phyloP scores from a whole-genome alignment of 2,329 filamentous ascomycete genomes.

The Fusarium sp. region DNA sequence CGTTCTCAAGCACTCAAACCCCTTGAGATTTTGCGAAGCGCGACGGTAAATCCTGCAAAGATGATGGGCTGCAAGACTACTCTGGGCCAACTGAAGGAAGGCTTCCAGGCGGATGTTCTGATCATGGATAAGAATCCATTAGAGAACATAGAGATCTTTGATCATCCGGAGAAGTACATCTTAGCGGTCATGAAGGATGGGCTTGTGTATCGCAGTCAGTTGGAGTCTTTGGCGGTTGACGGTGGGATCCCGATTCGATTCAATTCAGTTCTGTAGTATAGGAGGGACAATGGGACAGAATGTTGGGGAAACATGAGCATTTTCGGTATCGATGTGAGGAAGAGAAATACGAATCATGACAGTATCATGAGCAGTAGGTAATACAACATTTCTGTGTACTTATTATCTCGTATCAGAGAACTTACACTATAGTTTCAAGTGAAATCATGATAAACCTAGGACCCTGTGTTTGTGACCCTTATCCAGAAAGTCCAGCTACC shows the following conservation, averaged over 20 bases:
- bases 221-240: neutral
- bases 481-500: no score
- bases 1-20: neutral
- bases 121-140: neutral
- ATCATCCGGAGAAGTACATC: neutral
- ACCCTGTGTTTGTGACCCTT: no score
- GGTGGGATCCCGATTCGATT: neutral
- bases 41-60: neutral
- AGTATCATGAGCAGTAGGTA: no score
- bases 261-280: neutral
- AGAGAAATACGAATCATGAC: no score
- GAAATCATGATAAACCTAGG: no score
- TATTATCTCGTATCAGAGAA: no score
- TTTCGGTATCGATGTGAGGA: no score
- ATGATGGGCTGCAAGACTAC: neutral
- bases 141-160: neutral
- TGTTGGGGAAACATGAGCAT: no score
- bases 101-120: neutral
- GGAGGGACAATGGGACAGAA: no score
- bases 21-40: neutral
- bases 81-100: neutral
- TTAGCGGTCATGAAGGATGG: neutral
- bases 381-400: no score
- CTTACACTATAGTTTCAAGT: no score
- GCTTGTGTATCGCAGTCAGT: neutral